Evolutionary conservation across 1,139 yeast genomes (phyloP).

Genomic region (Geotrichum fermentans): DNA sequence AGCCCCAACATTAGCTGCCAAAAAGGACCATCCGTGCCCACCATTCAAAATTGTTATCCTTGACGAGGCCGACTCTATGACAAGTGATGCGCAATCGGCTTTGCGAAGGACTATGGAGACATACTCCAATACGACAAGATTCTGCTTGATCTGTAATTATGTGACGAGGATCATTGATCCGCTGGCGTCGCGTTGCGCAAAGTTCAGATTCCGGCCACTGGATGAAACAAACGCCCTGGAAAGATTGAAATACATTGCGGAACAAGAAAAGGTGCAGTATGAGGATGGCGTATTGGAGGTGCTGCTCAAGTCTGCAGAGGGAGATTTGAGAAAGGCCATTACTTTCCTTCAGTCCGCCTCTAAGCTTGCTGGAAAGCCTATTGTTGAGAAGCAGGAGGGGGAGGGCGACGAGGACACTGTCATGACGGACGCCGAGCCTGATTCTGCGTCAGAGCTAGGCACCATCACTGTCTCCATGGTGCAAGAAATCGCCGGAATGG

Average conservation of each 20-base stretch:
- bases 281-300: slow-evolving; percentile 53
- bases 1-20: slow-evolving; percentile 65
- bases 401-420: slow-evolving; percentile 34
- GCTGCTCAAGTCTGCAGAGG: slow-evolving; percentile 65
- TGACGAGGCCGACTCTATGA: slow-evolving; percentile 98
- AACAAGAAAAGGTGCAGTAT: slow-evolving; percentile 44
- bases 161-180: slow-evolving; percentile 96
- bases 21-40: slow-evolving; percentile 81
- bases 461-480: slow-evolving; percentile 46
- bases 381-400: slow-evolving; percentile 32
- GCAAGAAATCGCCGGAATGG: slow-evolving; percentile 80
- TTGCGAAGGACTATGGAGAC: slow-evolving; percentile 95
- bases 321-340: slow-evolving; percentile 91
- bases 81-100: slow-evolving; percentile 96
- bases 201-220: slow-evolving; percentile 80
- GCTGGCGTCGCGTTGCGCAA: slow-evolving; percentile 90
- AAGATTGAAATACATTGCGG: slow-evolving; percentile 59
- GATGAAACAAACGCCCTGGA: slow-evolving; percentile 65
- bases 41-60: slow-evolving; percentile 80
- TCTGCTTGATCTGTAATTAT: slow-evolving; percentile 90
- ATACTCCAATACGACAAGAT: slow-evolving; percentile 84
- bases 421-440: slow-evolving; percentile 25
- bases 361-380: slow-evolving; percentile 43
- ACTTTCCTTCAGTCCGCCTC: slow-evolving; percentile 87
- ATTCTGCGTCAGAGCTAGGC: slow-evolving; percentile 18